Base-by-base conservation (phyloP, 768 basidiomycete species). In the Trichaptum fuscoviolaceum region DNA sequence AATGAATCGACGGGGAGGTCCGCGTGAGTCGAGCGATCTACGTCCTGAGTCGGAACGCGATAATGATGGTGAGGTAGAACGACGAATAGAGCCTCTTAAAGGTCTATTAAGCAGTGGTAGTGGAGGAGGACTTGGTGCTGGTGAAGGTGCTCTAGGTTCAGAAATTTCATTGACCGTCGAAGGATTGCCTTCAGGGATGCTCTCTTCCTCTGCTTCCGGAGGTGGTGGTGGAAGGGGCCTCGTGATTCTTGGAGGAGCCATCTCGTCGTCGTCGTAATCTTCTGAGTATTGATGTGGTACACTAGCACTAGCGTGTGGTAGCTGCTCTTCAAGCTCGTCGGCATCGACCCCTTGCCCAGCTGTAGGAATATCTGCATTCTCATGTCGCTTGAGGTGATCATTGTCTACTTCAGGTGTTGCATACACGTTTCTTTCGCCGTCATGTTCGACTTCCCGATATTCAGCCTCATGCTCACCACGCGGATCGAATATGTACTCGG, bases 141-240 rank as follows among this genome's bases (percentile, higher is more conserved):
- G 63, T n/a, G 27, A 35, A n/a, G 58, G 24, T 58, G 24, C 63
- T 42, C 57, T 36, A 36, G 58, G 24, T 27, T 23, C 58, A 57
- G 26, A 20, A 12, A 58, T 26, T 20, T 35, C 35, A 23, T 20
- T 10, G 23, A 26, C 42, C 30, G 59, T 9, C 12, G 65, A 34
- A 36, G 30, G 4, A 3, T 36, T 35, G 26, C 62, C 65, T 34
- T 66, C 61, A 12, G 4, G 35, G 7, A 35, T 35, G 24, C 17
- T 27, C 25, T 65, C 58, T 25, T 34, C 27, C 58, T 65, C 58
- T 17, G 7, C 60, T 35, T 65, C 65, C 12, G 64, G 66, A 0
- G 79, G 79, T 23, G 78, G 76, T 0, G 77, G 73, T 0, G 76
- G 80, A 63, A 75, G 69, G 0, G 73, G 72, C 63, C 74, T 75